Conservation (phyloP, 2,329 filamentous ascomycete species). For the Curvularia hawaiiensis region DNA sequence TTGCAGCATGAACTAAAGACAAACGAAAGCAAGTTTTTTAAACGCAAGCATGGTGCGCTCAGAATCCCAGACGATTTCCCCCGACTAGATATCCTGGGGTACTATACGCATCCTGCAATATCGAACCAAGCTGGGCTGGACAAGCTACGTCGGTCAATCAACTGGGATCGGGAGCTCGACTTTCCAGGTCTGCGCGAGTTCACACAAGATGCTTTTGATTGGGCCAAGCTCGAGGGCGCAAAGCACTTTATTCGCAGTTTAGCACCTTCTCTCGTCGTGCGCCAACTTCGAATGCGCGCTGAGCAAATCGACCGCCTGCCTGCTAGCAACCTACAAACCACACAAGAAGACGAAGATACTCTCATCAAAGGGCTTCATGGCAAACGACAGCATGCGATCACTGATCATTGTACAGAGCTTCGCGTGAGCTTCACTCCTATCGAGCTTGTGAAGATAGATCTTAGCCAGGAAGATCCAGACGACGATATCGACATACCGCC, state of each 20-base stretch:
- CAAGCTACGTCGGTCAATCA: slow-evolving; percentile 58
- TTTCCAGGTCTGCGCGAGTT: slow-evolving; percentile 73
- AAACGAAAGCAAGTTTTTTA: slow-evolving; percentile 84
- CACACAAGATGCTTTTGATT: slow-evolving; percentile 80
- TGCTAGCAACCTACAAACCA: slow-evolving; percentile 43
- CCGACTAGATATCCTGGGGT: slow-evolving; percentile 75
- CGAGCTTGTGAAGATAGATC: slow-evolving; percentile 76
- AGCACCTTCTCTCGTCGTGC: slow-evolving; percentile 74
- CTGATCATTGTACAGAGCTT: slow-evolving; percentile 76
- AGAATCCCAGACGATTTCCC: slow-evolving; percentile 83
- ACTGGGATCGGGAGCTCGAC: slow-evolving; percentile 69
- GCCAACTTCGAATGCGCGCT: slow-evolving; percentile 56
- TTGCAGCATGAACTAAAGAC: slow-evolving; percentile 77
- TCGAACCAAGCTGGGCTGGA: slow-evolving; percentile 66
- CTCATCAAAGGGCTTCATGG: slow-evolving; percentile 71
- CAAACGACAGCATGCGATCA: slow-evolving; percentile 71
- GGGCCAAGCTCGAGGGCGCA: slow-evolving; percentile 78
- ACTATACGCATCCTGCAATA: slow-evolving; percentile 86
- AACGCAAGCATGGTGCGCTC: slow-evolving; percentile 73
- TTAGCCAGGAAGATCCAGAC: slow-evolving; percentile 74
- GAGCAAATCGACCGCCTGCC: slow-evolving; percentile 24
- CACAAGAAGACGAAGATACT: slow-evolving; percentile 55
- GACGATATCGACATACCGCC: slow-evolving; percentile 59
- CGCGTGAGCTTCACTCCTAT: slow-evolving; percentile 78
- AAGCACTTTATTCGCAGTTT: slow-evolving; percentile 83